Conservation (phyloP, 805 yeast genomes). For the Barnettozyma wickerhamii region DNA sequence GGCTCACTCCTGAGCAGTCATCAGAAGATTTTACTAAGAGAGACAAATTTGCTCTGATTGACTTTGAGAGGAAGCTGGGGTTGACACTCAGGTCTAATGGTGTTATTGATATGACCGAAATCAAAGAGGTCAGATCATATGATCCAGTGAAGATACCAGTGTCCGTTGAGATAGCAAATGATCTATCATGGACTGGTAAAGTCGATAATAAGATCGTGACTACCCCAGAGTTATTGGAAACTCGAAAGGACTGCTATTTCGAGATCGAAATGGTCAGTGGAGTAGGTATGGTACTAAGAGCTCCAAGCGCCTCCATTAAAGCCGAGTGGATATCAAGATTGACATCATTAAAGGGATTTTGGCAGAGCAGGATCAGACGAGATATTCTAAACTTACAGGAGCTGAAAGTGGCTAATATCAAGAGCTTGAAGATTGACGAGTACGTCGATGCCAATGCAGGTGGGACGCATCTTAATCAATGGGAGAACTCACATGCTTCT, state of each 20-base stretch:
- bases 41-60: slow-evolving; percentile 60
- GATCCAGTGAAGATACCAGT: slow-evolving; percentile 21
- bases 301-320: slow-evolving; percentile 44
- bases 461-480: slow-evolving; percentile 37
- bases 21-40: slow-evolving; percentile 38
- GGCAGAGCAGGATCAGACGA: slow-evolving; percentile 46
- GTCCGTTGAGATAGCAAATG: slow-evolving; percentile 27
- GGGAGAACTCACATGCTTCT: slow-evolving; percentile 49
- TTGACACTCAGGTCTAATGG: slow-evolving; percentile 55
- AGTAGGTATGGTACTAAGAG: slow-evolving; percentile 45
- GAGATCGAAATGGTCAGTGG: slow-evolving; percentile 48
- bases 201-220: slow-evolving; percentile 19
- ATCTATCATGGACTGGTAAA: slow-evolving; percentile 25
- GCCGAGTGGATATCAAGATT: slow-evolving; percentile 66
- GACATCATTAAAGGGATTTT: slow-evolving; percentile 42
- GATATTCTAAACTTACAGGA: slow-evolving; percentile 35
- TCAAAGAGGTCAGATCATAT: slow-evolving; percentile 37
- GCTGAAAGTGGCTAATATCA: slow-evolving; percentile 42
- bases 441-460: slow-evolving; percentile 50
- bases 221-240: slow-evolving; percentile 1
- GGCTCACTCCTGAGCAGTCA: slow-evolving; percentile 46
- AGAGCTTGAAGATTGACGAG: slow-evolving; percentile 47
- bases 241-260: slow-evolving; percentile 43
- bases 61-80: slow-evolving; percentile 56
- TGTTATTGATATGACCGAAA: slow-evolving; percentile 53